phyloP scores from a whole-genome alignment of 768 basidiomycete species.

The Leccinellum rugosiceps region DNA sequence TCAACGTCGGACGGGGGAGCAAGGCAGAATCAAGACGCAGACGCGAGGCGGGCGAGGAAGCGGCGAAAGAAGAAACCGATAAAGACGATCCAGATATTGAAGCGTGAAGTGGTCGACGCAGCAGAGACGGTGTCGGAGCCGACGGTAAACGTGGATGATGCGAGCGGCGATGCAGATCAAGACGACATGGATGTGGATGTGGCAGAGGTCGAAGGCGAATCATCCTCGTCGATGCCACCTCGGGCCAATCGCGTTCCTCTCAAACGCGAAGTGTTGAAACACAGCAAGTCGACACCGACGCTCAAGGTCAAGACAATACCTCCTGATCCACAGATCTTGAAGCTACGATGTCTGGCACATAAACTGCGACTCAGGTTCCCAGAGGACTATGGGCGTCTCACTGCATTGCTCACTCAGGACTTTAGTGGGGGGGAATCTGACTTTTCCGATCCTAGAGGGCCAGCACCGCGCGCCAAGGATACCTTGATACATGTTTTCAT shows the following conservation, averaged over 20 bases:
- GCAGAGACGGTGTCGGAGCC: conserved; percentile 23
- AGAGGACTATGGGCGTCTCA: conserved; percentile 40
- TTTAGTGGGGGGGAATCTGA: conserved; percentile 35
- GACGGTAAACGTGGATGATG: conserved; percentile 22
- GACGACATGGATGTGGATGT: conserved; percentile 15
- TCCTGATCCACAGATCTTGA: conserved; percentile 46
- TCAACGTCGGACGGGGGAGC: conserved; percentile 36
- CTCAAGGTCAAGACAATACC: conserved; percentile 40
- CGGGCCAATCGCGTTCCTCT: conserved; percentile 18
- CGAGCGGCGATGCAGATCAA: conserved; percentile 27
- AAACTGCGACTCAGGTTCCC: conserved; percentile 57
- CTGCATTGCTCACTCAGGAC: conserved; percentile 32
- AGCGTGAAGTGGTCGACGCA: conserved; percentile 14
- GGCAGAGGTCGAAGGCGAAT: conserved; percentile 21
- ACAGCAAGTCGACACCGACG: conserved; percentile 47
- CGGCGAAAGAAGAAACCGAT: conserved; percentile 37
- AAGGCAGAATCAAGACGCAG: conserved; percentile 39
- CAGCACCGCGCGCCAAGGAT: conserved; percentile 31
- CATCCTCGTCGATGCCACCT: conserved; percentile 34
- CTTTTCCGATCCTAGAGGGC: conserved; percentile 34
- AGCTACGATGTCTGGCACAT: conserved; percentile 52
- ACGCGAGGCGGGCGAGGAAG: conserved; percentile 37
- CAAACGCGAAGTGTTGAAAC: conserved; percentile 32
- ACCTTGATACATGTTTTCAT: conserved; percentile 40
- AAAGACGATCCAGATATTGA: conserved; percentile 30